Base-by-base conservation (phyloP, 2,329 filamentous ascomycete species). In the Arthrobotrys entomopaga region DNA sequence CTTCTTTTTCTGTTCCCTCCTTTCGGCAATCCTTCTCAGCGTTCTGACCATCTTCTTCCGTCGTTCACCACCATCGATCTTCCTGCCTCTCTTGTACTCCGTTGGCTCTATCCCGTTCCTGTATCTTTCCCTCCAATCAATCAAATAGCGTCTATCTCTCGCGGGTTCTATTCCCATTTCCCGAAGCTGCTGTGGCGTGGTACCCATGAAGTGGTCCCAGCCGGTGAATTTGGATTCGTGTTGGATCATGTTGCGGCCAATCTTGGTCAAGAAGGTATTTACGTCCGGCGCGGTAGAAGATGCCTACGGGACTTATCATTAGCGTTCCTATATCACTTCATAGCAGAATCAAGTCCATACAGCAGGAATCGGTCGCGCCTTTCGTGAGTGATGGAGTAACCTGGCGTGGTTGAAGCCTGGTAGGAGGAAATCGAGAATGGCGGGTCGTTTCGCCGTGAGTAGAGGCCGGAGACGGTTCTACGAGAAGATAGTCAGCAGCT, bases 21-120 rank as follows among this genome's bases (percentile, higher is more conserved):
- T 89, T 83, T 93, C 91, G 40, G 89, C 89, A 59, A 91, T 88
- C 77, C 90, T 87, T 83, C 88, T 90, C 89, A 96, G 97, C 79
- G 93, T 92, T 79, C 91, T 86, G 60, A 97, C 89, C 83, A 96
- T 90, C 15, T 90, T 91, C 81, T 87, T 89, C 82, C 95, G 88
- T 81, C 95, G 89, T 85, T 99, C 95, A 85, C 95, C 95, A 80
- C 95, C 95, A 82, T 98, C 93, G 77, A 99, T 89, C 89, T 98
- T 98, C 80, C 88, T 88, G 26, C 95, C 94, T 79, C 89, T 87
- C 81, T 87, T 89, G 79, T 93, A 86, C 84, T 98, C 93, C 66
- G 89, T 88, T 20, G 91, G 86, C 76, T 85, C 85, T 86, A 70
- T 83, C 81, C 38, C 83, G 83, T 0, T 87, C 87, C 81, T 90